Base-by-base conservation (phyloP, 192 early-diverging fungal genomes). In the Podila epigama region DNA sequence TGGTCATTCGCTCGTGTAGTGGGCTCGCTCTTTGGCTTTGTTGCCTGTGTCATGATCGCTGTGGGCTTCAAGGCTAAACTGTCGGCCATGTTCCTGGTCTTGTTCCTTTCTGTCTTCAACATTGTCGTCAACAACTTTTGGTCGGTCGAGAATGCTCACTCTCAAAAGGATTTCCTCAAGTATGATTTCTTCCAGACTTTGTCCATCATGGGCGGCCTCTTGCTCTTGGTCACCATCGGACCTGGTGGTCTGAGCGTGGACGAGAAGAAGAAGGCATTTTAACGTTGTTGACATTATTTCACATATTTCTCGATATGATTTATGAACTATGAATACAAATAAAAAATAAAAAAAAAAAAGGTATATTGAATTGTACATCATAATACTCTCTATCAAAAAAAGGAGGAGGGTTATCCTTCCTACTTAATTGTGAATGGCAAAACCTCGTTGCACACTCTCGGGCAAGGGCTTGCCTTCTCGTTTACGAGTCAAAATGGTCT, bases 171-270 rank as follows among this genome's bases (percentile, higher is more conserved):
- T 62, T 98, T 96, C 80, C 90, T 96, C 60, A 93, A 96, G 77
- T 98, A 97, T 80, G 97, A 98, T 84, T 98, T 98, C 79, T 98
- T 97, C 90, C 97, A 98, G 82, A 98, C 93, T 1, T 83, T 97
- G 44, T 94, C 92, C 12, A 96, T 97, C 84, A 90, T 95, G 89
- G 97, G 97, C 57, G 97, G 97, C 34, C 93, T 98, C 71, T 84
- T 98, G 37, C 82, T 98, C 52, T 87, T 98, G 32, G 92, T 94
- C 69, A 98, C 93, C 71, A 87, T 97, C 53, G 96, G 96, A 52
- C 90, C 89, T 37, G 96, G 96, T 63, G 94, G 94, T 59, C 87
- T 96, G 68, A 95, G 94, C 44, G 87, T 97, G 75, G 96, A 98
- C 81, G 95, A 97, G 79, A 97, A 98, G 88, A 98, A 98, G 84